These are phyloP conservation scores for Periconia macrospinosa DNA, from an alignment of 2,329 filamentous ascomycete genomes.

Conservation along the genomic window DNA sequence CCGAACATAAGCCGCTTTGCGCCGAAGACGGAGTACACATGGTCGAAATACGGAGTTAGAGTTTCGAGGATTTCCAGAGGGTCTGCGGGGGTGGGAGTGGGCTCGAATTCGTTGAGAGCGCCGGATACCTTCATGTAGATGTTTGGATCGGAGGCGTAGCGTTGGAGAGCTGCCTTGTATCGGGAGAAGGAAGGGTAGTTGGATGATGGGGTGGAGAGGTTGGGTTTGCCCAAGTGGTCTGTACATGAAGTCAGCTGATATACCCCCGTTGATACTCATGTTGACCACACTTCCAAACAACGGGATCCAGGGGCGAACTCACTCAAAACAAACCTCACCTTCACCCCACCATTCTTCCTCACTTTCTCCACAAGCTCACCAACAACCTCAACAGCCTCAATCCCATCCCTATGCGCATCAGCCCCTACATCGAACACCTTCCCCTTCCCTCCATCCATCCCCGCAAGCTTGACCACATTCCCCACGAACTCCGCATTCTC, in stretches of 20 bases:
- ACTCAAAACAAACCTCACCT: constrained; percentile 72
- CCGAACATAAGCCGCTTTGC: constrained; percentile 80
- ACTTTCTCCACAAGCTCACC: constrained; percentile 39
- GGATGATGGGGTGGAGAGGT: constrained; percentile 60
- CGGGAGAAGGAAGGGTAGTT: constrained; percentile 56
- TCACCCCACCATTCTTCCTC: constrained; percentile 56
- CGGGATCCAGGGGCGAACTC: too few species aligned
- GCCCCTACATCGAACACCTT: constrained; percentile 82
- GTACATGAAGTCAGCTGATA: neutral
- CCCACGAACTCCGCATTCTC: constrained; percentile 35
- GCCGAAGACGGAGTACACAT: constrained; percentile 73
- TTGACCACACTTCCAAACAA: neutral
- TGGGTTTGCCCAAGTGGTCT: constrained; percentile 92
- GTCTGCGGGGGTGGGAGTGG: constrained; percentile 37
- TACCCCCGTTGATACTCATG: too few species aligned
- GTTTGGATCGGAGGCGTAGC: constrained; percentile 64
- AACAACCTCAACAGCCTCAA: constrained; percentile 55
- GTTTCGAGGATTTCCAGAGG: constrained; percentile 57
- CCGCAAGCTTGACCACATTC: constrained; percentile 62
- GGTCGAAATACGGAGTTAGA: constrained; percentile 71
- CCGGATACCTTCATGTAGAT: constrained; percentile 95
- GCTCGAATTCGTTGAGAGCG: constrained; percentile 74
- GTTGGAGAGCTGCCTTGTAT: constrained; percentile 71
- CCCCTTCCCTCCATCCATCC: constrained; percentile 59
- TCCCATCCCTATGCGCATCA: constrained; percentile 75